Percentiles rank a stretch among this genome's conserved stretches.
These are phyloP conservation scores for Blastocystis sp. DNA, from an alignment of 352 stramenopile species.

Conservation along the genomic window DNA sequence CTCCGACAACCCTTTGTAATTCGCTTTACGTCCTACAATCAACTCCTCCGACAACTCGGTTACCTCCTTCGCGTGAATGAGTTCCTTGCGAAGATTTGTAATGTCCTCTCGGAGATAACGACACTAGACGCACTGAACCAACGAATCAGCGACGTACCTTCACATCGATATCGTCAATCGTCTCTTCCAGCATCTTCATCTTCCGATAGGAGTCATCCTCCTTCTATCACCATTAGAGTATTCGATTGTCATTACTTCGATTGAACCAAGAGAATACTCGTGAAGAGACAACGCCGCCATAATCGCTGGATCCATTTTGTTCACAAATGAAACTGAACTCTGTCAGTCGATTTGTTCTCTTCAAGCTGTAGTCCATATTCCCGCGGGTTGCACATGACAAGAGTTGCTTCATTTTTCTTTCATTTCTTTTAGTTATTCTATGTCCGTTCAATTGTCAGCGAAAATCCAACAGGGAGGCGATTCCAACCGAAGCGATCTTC, in stretches of 20 bases:
- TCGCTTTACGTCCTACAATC: constrained; percentile 79
- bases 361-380: neutral
- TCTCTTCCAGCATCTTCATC: constrained; percentile 32
- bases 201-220: constrained; percentile 12
- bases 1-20: constrained; percentile 98
- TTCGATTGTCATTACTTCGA: neutral
- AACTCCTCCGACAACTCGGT: neutral
- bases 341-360: neutral
- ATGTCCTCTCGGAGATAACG: constrained; percentile 99
- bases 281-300: neutral
- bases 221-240: neutral
- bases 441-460: neutral
- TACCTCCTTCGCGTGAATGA: constrained; percentile 94
- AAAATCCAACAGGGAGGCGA: neutral
- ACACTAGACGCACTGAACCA: constrained; percentile 59
- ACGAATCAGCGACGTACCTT: constrained; percentile 9
- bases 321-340: neutral
- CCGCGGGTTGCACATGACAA: neutral
- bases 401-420: neutral
- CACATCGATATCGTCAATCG: constrained; percentile 24
- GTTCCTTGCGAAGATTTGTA: constrained; percentile 95
- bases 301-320: neutral
- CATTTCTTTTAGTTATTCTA: neutral
- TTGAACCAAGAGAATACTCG: neutral
- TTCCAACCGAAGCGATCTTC: neutral